Conservation (phyloP, 306 rosid species). For the Corylus avellana region DNA sequence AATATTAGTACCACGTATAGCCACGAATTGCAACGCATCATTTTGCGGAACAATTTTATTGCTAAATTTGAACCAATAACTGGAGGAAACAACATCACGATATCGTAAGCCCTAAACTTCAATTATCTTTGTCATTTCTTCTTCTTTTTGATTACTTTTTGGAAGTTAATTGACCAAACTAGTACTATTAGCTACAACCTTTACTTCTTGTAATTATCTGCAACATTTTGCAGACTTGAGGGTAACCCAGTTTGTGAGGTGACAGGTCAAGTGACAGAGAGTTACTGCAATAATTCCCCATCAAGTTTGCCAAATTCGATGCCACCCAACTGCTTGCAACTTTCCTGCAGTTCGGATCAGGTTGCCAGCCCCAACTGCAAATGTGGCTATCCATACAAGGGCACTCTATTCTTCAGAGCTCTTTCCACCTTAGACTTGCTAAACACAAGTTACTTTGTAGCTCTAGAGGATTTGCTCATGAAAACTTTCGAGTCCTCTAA, state of each 20-base stretch:
- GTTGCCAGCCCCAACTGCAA: slow-evolving; percentile 60
- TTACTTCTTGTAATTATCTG: too few relatives aligned
- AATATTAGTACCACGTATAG: not conserved
- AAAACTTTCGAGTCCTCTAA: not conserved
- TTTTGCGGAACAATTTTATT: not conserved
- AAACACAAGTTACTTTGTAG: slow-evolving; percentile 25
- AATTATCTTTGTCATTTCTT: not conserved
- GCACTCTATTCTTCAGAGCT: slow-evolving; percentile 57
- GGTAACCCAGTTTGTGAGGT: slow-evolving; percentile 50
- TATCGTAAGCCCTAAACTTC: slow-evolving; percentile 24
- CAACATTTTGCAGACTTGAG: slow-evolving; percentile 44
- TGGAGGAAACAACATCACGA: not conserved
- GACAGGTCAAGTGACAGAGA: slow-evolving; percentile 11
- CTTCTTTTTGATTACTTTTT: not conserved
- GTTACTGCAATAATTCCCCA: slow-evolving; percentile 40
- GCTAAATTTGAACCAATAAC: not conserved
- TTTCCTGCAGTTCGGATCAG: slow-evolving; percentile 33
- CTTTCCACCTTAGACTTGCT: slow-evolving; percentile 49
- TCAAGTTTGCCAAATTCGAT: slow-evolving; percentile 32
- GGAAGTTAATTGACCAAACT: not conserved
- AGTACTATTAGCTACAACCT: not conserved
- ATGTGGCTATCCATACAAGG: slow-evolving; percentile 67
- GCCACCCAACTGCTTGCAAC: slow-evolving; percentile 31
- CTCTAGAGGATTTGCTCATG: slow-evolving; percentile 31
- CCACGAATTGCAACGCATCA: not conserved